Evolutionary conservation across 306 rosid species (phyloP).

Genomic region (Abrus pulchellus): DNA sequence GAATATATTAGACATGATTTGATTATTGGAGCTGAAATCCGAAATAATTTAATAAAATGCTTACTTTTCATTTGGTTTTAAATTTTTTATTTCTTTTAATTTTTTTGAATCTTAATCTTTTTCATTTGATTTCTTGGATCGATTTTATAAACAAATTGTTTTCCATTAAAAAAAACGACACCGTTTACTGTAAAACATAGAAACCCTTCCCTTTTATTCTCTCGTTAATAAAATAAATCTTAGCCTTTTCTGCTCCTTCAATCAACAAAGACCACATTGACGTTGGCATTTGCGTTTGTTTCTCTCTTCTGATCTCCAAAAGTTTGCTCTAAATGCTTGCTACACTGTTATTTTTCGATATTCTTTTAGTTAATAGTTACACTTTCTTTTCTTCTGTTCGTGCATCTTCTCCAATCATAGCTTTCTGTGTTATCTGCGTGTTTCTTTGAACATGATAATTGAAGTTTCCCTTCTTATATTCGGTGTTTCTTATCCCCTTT

Average conservation of each 20-base stretch:
- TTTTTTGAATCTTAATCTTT: too few relatives aligned
- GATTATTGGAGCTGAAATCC: too few relatives aligned
- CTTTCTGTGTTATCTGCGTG: not conserved
- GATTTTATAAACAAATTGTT: too few relatives aligned
- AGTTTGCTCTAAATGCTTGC: not conserved
- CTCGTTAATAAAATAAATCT: not conserved
- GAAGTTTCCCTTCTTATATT: not conserved
- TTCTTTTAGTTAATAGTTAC: not conserved
- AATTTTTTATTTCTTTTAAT: too few relatives aligned
- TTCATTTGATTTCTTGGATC: too few relatives aligned
- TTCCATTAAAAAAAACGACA: not conserved
- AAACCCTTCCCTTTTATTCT: not conserved
- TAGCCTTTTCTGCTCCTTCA: not conserved
- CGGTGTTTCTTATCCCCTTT: not conserved
- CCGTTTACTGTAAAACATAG: not conserved
- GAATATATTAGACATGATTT: too few relatives aligned
- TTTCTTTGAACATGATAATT: not conserved
- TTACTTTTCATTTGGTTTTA: too few relatives aligned
- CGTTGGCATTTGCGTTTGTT: not conserved
- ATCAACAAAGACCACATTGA: not conserved
- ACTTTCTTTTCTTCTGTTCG: not conserved
- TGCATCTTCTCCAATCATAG: too few relatives aligned
- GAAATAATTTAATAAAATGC: too few relatives aligned
- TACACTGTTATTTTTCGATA: not conserved
- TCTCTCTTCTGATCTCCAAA: not conserved